Conservation (phyloP, 2,329 filamentous ascomycete genomes). For the Pestalotiopsis fici region DNA sequence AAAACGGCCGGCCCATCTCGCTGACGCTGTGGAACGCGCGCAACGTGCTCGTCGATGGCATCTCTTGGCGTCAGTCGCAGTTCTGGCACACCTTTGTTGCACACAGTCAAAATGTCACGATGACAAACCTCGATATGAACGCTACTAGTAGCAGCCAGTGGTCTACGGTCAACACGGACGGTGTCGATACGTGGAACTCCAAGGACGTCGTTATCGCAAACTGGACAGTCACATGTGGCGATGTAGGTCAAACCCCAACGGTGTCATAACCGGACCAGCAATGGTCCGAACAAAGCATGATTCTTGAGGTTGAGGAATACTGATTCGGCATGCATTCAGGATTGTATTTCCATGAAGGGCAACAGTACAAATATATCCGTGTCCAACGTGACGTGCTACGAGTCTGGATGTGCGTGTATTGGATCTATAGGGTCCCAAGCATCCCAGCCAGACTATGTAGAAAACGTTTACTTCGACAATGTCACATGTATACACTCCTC, state of each 20-base stretch:
- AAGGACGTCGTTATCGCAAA: constrained; percentile 44
- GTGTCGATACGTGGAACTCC: constrained; percentile 52
- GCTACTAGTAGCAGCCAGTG: constrained; percentile 44
- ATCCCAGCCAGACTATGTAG: constrained; percentile 33
- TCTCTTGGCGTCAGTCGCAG: constrained; percentile 45
- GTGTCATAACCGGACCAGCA: background rate
- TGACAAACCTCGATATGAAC: constrained; percentile 55
- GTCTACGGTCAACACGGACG: constrained; percentile 51
- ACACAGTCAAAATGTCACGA: constrained; percentile 48
- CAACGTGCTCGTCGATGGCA: constrained; percentile 45
- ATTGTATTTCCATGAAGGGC: constrained; percentile 41
- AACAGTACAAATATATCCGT: constrained; percentile 39
- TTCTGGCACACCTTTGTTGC: constrained; percentile 48
- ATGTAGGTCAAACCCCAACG: constrained; percentile 26
- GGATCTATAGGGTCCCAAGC: constrained; percentile 37
- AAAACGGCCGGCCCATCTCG: constrained; percentile 44
- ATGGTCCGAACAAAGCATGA: background rate
- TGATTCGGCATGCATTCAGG: constrained; percentile 21
- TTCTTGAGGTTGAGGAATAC: background rate
- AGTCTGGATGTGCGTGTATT: constrained; percentile 37
- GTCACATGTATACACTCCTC: constrained; percentile 36
- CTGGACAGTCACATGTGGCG: constrained; percentile 43
- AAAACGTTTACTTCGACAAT: constrained; percentile 38
- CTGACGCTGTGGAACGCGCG: constrained; percentile 46
- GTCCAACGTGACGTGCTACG: constrained; percentile 37